A percentile compares a stretch with the other conserved stretches of the same genome.
Conservation (phyloP, 1,284 basidiomycete species). For the Thecaphora frezii region DNA sequence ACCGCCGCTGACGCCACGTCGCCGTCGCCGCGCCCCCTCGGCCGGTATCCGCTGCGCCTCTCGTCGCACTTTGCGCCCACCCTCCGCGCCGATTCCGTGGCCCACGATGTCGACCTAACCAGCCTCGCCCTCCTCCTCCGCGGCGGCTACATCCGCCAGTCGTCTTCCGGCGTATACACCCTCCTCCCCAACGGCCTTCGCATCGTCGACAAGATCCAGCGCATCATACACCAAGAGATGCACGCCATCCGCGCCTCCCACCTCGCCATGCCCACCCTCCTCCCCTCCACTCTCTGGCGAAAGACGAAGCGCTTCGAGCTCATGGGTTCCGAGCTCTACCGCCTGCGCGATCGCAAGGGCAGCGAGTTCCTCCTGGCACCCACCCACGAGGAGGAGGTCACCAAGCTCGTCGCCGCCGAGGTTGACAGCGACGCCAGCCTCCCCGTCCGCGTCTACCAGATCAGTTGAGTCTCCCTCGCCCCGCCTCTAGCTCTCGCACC, state of each 20-base stretch:
- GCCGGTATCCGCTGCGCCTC: neutral
- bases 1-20: too few relatives aligned
- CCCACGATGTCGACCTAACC: conserved; percentile 1
- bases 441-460: conserved; percentile 58
- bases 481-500: too few relatives aligned
- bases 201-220: conserved; percentile 50
- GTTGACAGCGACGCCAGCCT: conserved; percentile 48
- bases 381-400: conserved; percentile 61
- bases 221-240: conserved; percentile 58
- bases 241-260: conserved; percentile 45
- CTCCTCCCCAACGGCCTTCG: conserved; percentile 57
- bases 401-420: conserved; percentile 51
- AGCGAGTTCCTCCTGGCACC: conserved; percentile 57
- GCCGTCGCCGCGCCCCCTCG: too few relatives aligned
- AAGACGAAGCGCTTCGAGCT: conserved; percentile 47
- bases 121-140: conserved; percentile 43
- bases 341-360: conserved; percentile 51
- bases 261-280: conserved; percentile 56
- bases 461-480: too few relatives aligned
- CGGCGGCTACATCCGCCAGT: conserved; percentile 56
- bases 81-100: neutral
- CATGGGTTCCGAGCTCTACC: conserved; percentile 58
- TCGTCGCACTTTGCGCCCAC: conserved; percentile 1
- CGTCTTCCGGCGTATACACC: conserved; percentile 58
- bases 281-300: conserved; percentile 52